phyloP scores from a whole-genome alignment of 2,329 filamentous ascomycete genomes.

The Corinectria fuckeliana region DNA sequence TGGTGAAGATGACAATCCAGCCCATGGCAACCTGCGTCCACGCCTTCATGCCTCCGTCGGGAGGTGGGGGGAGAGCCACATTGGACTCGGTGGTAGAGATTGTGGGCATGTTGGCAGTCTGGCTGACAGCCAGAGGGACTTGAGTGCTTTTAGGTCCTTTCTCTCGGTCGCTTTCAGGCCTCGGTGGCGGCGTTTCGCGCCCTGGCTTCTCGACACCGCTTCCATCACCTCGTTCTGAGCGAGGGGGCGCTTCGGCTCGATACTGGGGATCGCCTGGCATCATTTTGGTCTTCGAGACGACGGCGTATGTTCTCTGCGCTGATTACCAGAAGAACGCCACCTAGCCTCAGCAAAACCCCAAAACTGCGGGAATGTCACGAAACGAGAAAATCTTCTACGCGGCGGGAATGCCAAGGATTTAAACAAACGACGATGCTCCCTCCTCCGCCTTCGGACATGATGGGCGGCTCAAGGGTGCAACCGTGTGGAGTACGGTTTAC shows the following conservation, averaged over 20 bases:
- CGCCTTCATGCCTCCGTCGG: conserved; percentile 37
- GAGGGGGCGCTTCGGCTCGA: neutral
- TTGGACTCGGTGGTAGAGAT: conserved; percentile 6
- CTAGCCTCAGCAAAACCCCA: neutral
- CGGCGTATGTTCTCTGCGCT: neutral
- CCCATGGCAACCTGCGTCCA: conserved; percentile 49
- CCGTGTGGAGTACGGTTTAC: conserved; percentile 9
- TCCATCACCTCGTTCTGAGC: neutral
- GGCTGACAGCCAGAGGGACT: neutral
- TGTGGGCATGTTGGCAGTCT: conserved; percentile 6
- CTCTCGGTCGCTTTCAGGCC: neutral
- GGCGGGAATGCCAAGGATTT: conserved; percentile 21
- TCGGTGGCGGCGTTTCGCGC: neutral
- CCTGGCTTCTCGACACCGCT: neutral
- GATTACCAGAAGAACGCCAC: neutral
- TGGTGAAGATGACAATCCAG: conserved; percentile 50
- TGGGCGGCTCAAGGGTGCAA: neutral
- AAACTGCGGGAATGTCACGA: neutral
- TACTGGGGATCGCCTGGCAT: neutral
- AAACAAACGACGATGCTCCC: neutral
- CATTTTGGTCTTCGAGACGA: neutral
- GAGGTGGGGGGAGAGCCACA: conserved; percentile 25
- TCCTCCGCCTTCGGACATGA: conserved; percentile 15
- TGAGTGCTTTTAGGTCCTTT: neutral
- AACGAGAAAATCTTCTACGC: neutral